Evolutionary conservation across 768 basidiomycete genomes (phyloP), one percentile per base, ranked within the genome.

Genomic region (Coprinopsis sp.): DNA sequence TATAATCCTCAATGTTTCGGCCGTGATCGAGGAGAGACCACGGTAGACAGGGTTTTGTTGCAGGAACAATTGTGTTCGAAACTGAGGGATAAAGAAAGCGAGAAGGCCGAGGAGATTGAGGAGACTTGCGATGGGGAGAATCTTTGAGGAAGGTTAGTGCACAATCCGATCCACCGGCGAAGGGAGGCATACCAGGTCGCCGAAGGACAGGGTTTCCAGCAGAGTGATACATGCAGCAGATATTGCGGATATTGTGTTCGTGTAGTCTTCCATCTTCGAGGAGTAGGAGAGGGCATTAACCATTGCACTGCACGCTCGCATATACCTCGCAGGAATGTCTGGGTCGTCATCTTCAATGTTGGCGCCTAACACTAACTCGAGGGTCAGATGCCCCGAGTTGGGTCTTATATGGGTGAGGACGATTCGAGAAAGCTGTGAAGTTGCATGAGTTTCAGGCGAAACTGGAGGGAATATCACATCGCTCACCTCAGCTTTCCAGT

Each of bases 401-500:
- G 67, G 64, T 24, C 66, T 59, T 2, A 67, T 65, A 60, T 88
- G 86, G 0, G 75, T 78, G 44, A 87, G 56, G n/a, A 87, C 60
- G 23, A 83, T 68, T 33, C 76, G 71, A 51, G 76, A 78, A 37
- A 87, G 63, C 86, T 88, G 51, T 33, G 34, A 37, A n/a, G 16
- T 3, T 34, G 12, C 44, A 16, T 36, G 3, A 30, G 23, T 19
- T 18, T 19, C 31, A 30, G 42, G 40, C 44, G 11, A 6, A 23
- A 8, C 8, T 31, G 30, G 12, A 30, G 21, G 7, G 23, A 13
- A 14, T n/a, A n/a, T n/a, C n/a, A n/a, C 33, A 37, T 11, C 10
- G 60, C 64, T 18, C 58, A 87, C 85, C 70, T 82, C 76, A 14
- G 68, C 66, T 48, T 69, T 74, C 77, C 78, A 78, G 50, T 78